Base-by-base conservation (phyloP, 202 grass and related monocot species). In the Cymbopogon flexuosus region DNA sequence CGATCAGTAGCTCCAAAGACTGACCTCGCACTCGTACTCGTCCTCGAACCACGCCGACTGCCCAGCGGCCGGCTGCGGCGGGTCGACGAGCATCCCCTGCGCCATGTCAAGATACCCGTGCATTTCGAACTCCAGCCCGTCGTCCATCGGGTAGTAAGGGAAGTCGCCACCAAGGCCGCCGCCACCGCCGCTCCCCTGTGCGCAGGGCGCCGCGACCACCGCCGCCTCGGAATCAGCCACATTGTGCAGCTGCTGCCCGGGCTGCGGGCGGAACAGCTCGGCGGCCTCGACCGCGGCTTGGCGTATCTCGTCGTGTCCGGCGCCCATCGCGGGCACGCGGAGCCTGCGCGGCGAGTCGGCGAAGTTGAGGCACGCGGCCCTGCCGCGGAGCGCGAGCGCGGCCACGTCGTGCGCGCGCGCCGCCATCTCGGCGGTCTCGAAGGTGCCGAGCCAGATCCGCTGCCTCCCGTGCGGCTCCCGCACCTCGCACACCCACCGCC, bases 351-450 rank as follows among this genome's bases (percentile, higher is more conserved):
- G 79, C 14, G 92, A 95, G 77, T 95, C 92, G 0, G 92, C 85
- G 60, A 95, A 95, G 82, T 95, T 95, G 87, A 95, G 88, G 84
- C 92, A 95, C 0, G 92, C 92, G 0, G 43, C 72, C 5, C 79
- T 49, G 36, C 92, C 89, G 40, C 92, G 92, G 34, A 94, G 80
- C 22, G 92, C 83, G 1, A 95, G 61, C 2, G 89, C 90, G 3
- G 90, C 93, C 40, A 96, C 93, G 46, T 96, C 90, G 84, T 96
- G 88, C 34, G 90, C 93, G 2, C 93, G 90, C 31, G 90, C 90
- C 1, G 93, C 93, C 93, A 96, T 96, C 70, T 94, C 90, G 47
- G 95, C 89, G 51, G 92, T 91, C 84, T 97, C 92, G 76, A 89
- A 97, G 49, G 95, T 97, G 10, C 95, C 95, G 0, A 97, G 91